Evolutionary conservation across 1,139 yeast genomes (phyloP).

Genomic region (Protomyces arabidopsidicola): DNA sequence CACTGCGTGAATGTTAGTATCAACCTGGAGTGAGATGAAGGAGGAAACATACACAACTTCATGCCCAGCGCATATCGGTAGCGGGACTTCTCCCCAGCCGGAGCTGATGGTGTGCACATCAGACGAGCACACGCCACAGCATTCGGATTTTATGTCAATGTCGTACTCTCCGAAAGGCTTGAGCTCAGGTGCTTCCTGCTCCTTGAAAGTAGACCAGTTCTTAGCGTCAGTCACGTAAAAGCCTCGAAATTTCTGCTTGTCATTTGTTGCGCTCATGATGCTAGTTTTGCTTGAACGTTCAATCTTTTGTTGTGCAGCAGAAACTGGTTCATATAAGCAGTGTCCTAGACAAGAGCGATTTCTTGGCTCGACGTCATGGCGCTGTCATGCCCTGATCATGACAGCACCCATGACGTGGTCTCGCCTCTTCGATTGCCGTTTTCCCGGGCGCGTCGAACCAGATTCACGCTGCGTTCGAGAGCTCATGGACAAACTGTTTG

Average conservation of each 20-base stretch:
- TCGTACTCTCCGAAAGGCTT: constrained; percentile 34
- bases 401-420: too few relatives aligned
- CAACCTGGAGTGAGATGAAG: too few relatives aligned
- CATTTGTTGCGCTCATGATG: neutral
- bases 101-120: constrained; percentile 50
- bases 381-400: too few relatives aligned
- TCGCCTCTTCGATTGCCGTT: too few relatives aligned
- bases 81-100: constrained; percentile 42
- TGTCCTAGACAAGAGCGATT: too few relatives aligned
- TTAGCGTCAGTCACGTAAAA: neutral
- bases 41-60: constrained; percentile 44
- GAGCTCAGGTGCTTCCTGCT: neutral
- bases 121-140: constrained; percentile 60
- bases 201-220: neutral
- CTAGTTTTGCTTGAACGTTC: neutral
- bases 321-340: too few relatives aligned
- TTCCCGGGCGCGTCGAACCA: too few relatives aligned
- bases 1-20: constrained; percentile 35
- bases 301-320: neutral
- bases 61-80: constrained; percentile 47
- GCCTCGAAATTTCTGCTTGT: neutral
- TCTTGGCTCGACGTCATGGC: too few relatives aligned
- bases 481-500: too few relatives aligned
- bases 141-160: constrained; percentile 46
- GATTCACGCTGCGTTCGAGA: too few relatives aligned